A percentile compares a stretch with the other conserved stretches of the same genome.
These are phyloP conservation scores for Paramyrothecium sp. DNA, from an alignment of 2,329 filamentous ascomycete species.

Conservation along the genomic window DNA sequence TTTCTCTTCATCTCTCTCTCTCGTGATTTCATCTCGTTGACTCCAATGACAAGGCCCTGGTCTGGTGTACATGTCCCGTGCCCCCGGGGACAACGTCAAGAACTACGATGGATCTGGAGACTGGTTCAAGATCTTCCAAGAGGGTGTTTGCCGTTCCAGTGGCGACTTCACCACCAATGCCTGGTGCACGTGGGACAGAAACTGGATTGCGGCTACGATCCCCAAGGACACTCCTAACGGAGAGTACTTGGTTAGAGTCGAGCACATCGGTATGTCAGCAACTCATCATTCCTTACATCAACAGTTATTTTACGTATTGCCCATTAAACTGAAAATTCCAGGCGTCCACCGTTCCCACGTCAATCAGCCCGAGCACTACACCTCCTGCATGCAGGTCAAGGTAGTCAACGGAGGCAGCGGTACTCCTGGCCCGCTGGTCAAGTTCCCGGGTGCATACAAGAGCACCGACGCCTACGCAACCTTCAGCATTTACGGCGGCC, in stretches of 20 bases:
- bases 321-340: neutral
- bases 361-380: slow-evolving; percentile 1
- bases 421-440: neutral
- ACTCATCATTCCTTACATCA: neutral
- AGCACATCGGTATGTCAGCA: neutral
- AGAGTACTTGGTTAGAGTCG: neutral
- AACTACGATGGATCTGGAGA: slow-evolving; percentile 1
- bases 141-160: neutral
- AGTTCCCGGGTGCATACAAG: slow-evolving; percentile 1
- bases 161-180: slow-evolving; percentile 1
- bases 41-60: neutral
- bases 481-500: slow-evolving; percentile 1
- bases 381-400: slow-evolving; percentile 2
- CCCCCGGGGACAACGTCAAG: slow-evolving; percentile 2
- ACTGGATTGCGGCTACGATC: neutral
- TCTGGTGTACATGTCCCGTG: neutral
- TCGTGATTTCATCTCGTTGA: neutral
- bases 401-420: neutral
- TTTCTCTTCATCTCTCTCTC: neutral
- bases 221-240: slow-evolving; percentile 1
- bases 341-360: slow-evolving; percentile 2
- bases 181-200: slow-evolving; percentile 1
- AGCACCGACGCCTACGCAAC: neutral
- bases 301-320: neutral
- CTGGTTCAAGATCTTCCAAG: slow-evolving; percentile 3